A percentile compares a stretch with the other conserved stretches of the same genome.
Conservation (phyloP, 78 protist species). For the Polysphondylium violaceum region DNA sequence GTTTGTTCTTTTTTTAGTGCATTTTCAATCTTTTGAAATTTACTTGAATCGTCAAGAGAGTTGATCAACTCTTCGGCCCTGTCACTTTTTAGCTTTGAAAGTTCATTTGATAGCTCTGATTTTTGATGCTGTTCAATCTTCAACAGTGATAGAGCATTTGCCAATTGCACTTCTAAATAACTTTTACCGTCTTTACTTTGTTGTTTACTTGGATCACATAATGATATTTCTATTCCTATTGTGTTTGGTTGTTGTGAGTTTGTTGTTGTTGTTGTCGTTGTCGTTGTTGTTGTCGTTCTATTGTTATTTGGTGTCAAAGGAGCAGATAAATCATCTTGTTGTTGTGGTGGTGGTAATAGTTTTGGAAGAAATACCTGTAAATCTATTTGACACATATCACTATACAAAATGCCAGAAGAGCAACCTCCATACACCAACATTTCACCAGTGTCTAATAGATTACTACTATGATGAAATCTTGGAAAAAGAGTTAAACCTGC, state of each 20-base stretch:
- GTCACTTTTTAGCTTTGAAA: slow-evolving; percentile 12
- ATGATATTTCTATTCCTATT: not conserved
- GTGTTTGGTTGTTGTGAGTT: not conserved
- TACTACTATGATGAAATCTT: slow-evolving; percentile 36
- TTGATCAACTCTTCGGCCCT: not conserved
- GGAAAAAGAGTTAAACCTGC: slow-evolving; percentile 32
- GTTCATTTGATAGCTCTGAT: slow-evolving; percentile 26
- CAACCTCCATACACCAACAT: slow-evolving; percentile 74
- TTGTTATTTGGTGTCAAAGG: not conserved
- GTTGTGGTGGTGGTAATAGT: not conserved
- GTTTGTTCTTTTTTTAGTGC: slow-evolving; percentile 39
- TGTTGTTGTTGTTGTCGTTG: slow-evolving; percentile 3
- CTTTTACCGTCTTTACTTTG: not conserved
- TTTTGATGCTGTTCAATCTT: slow-evolving; percentile 47
- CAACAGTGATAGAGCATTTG: slow-evolving; percentile 29
- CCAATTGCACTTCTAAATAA: slow-evolving; percentile 20
- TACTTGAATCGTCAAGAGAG: slow-evolving; percentile 33
- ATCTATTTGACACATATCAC: slow-evolving; percentile 66
- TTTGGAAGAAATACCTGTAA: slow-evolving; percentile 37
- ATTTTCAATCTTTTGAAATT: slow-evolving; percentile 32
- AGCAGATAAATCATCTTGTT: not conserved
- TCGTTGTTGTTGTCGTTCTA: slow-evolving; percentile 15
- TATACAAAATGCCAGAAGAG: slow-evolving; percentile 56
- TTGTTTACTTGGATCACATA: slow-evolving; percentile 1
- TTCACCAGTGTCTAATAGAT: slow-evolving; percentile 35